A percentile compares a stretch with the other conserved stretches of the same genome.
Conservation (phyloP, 1,139 yeast genomes). For the Saccharomyces pastorianus region DNA sequence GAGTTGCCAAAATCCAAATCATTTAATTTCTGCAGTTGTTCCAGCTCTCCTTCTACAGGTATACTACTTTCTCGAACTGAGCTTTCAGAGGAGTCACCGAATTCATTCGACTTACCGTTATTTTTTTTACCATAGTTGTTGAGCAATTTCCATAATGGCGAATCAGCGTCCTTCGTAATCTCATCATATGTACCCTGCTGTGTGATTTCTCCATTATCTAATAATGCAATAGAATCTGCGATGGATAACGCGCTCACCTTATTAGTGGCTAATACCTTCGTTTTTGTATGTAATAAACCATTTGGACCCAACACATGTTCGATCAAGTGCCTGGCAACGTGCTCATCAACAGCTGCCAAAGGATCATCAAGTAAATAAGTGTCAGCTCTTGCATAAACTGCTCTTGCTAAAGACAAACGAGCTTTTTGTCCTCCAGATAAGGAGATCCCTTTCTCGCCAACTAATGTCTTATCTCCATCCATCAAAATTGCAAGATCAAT, state of each 20-base stretch:
- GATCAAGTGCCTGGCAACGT: conserved; percentile 79
- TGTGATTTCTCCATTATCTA: conserved; percentile 65
- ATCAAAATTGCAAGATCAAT: conserved; percentile 73
- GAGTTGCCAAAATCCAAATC: conserved; percentile 22
- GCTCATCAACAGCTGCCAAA: conserved; percentile 93
- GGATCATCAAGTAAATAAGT: conserved; percentile 85
- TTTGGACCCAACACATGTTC: conserved; percentile 72
- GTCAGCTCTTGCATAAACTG: conserved; percentile 92
- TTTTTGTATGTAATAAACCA: conserved; percentile 70
- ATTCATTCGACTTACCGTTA: conserved; percentile 11
- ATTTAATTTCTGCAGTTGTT: conserved; percentile 30
- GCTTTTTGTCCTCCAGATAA: conserved; percentile 97
- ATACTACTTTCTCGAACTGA: conserved; percentile 21
- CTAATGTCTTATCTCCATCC: conserved; percentile 84
- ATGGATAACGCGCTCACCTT: conserved; percentile 74
- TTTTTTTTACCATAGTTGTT: conserved; percentile 64
- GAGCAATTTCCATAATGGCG: conserved; percentile 56
- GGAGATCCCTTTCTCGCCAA: conserved; percentile 95
- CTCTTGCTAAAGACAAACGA: conserved; percentile 84
- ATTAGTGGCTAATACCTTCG: conserved; percentile 82
- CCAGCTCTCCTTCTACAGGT: conserved; percentile 31
- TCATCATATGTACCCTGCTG: conserved; percentile 71
- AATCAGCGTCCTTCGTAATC: conserved; percentile 38
- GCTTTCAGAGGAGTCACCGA: conserved; percentile 9
- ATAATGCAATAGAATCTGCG: conserved; percentile 66